Evolutionary conservation across 805 yeast genomes (phyloP).

Genomic region (Pichia phayaonensis): DNA sequence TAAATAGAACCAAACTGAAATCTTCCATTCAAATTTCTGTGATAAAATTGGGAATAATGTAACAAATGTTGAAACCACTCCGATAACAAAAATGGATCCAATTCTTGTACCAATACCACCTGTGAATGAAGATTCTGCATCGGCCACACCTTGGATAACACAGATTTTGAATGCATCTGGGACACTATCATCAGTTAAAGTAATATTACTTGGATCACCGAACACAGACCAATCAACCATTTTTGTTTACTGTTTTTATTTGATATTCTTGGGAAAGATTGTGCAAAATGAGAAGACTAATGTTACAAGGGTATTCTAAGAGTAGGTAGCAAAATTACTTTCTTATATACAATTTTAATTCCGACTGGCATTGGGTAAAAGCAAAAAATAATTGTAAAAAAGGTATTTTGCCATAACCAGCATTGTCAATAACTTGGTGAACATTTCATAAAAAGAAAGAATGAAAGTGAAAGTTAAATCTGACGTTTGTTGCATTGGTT

Average conservation of each 20-base stretch:
- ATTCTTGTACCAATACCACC: slow-evolving; percentile 35
- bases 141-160: slow-evolving; percentile 16
- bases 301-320: too few species aligned
- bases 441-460: too few species aligned
- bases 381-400: too few species aligned
- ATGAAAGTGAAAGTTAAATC: not conserved
- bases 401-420: not conserved
- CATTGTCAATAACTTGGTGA: not conserved
- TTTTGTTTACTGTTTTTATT: too few species aligned
- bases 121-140: slow-evolving; percentile 13
- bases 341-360: not conserved
- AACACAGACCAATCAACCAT: slow-evolving; percentile 12
- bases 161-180: slow-evolving; percentile 16
- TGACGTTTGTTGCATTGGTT: not conserved
- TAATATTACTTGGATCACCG: slow-evolving; percentile 7
- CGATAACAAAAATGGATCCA: slow-evolving; percentile 52
- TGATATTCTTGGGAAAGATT: too few species aligned
- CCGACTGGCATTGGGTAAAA: too few species aligned
- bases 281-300: too few species aligned
- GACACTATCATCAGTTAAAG: slow-evolving; percentile 10
- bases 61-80: slow-evolving; percentile 48
- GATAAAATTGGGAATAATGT: slow-evolving; percentile 50
- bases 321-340: not conserved
- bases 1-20: slow-evolving; percentile 51
- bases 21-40: slow-evolving; percentile 42